A percentile compares a stretch with the other conserved stretches of the same genome.
These are phyloP conservation scores for Lumnitzera racemosa DNA, from an alignment of 345 rosid genomes.

Conservation along the genomic window DNA sequence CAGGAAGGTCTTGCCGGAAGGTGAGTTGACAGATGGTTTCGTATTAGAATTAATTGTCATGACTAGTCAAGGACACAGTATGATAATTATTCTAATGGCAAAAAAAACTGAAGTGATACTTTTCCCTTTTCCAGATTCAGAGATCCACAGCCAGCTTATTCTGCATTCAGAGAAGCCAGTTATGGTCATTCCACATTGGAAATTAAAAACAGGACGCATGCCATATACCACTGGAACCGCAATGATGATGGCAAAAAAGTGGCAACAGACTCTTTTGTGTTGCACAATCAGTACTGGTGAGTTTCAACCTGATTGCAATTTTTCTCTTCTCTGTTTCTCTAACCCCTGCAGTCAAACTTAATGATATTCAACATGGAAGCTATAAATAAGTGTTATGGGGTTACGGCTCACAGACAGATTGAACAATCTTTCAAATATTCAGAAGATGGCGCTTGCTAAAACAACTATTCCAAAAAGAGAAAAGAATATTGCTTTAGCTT, in stretches of 20 bases:
- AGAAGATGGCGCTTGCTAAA: no score
- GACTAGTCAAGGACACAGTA: no score
- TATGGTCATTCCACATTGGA: slow-evolving; percentile 86
- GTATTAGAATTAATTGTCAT: no score
- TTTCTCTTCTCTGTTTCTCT: not conserved
- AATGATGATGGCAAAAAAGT: slow-evolving; percentile 85
- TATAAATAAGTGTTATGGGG: no score
- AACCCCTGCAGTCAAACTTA: no score
- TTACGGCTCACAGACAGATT: no score
- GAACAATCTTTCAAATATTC: no score
- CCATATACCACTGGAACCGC: slow-evolving; percentile 86
- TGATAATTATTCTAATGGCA: not conserved
- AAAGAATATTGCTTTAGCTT: no score
- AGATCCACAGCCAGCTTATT: slow-evolving; percentile 87
- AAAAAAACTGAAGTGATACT: not conserved
- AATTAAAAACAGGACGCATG: slow-evolving; percentile 80
- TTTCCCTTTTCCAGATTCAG: slow-evolving; percentile 39
- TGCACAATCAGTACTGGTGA: slow-evolving; percentile 76
- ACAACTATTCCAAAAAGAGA: no score
- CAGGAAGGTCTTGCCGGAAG: slow-evolving; percentile 81
- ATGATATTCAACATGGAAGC: no score
- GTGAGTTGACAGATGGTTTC: slow-evolving; percentile 23
- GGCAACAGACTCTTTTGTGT: slow-evolving; percentile 48
- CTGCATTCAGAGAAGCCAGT: slow-evolving; percentile 96
- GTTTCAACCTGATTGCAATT: slow-evolving; percentile 5